phyloP scores from a whole-genome alignment of 345 rosid species.

The Jatropha curcas region DNA sequence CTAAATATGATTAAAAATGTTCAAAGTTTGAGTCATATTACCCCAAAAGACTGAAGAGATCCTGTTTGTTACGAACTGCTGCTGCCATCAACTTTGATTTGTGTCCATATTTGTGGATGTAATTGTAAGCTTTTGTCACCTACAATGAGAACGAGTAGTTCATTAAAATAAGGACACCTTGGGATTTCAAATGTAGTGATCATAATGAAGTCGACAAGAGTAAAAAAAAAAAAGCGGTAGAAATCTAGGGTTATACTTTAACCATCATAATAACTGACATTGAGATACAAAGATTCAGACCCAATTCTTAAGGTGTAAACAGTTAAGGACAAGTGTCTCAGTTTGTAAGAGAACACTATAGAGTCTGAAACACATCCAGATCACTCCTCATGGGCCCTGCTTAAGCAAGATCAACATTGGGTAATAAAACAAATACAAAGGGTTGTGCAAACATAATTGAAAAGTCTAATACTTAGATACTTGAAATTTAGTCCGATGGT shows the following conservation, averaged over 20 bases:
- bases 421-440: too few species aligned
- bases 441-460: background rate
- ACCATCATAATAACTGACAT: background rate
- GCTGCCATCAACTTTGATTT: constrained; percentile 98
- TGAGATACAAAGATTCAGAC: background rate
- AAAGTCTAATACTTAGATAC: background rate
- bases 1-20: background rate
- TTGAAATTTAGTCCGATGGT: background rate
- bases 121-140: constrained; percentile 75
- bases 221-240: background rate
- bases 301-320: background rate
- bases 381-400: background rate
- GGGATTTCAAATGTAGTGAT: background rate
- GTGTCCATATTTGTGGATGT: constrained; percentile 88
- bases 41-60: constrained; percentile 93
- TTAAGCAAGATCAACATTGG: background rate
- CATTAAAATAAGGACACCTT: background rate
- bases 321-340: background rate
- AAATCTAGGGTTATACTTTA: background rate
- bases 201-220: background rate
- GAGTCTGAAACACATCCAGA: background rate
- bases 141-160: constrained; percentile 21
- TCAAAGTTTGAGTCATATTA: constrained; percentile 16
- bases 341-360: background rate
- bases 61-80: constrained; percentile 95